Percentiles rank a stretch among this genome's conserved stretches.
Evolutionary conservation across 179 eudicot genomes (phyloP).

Genomic region (Silene noctiflora): DNA sequence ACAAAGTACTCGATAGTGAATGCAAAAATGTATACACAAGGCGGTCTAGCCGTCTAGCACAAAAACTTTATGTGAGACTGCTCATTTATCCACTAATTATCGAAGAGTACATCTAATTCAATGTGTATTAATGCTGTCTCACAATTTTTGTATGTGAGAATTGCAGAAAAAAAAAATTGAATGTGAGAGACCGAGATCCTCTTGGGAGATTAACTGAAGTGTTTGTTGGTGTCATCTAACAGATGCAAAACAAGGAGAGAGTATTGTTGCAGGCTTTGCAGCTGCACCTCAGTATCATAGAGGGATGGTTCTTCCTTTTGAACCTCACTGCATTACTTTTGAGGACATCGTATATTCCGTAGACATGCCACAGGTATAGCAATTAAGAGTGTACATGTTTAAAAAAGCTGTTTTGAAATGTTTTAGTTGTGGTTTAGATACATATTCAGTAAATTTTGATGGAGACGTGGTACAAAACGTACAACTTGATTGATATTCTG

Average conservation of each 20-base stretch:
- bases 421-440: neutral
- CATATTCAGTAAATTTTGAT: too few relatives aligned
- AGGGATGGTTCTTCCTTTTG: slow-evolving; percentile 30
- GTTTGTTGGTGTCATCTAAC: slow-evolving; percentile 1
- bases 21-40: neutral
- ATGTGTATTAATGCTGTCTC: too few relatives aligned
- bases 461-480: neutral
- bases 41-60: too few relatives aligned
- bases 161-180: too few relatives aligned
- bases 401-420: neutral
- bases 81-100: too few relatives aligned
- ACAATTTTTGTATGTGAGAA: too few relatives aligned
- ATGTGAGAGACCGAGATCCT: too few relatives aligned
- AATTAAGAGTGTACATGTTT: neutral
- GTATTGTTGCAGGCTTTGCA: neutral
- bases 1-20: neutral
- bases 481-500: neutral
- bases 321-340: slow-evolving; percentile 36
- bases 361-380: slow-evolving; percentile 41
- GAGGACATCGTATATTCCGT: slow-evolving; percentile 36
- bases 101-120: too few relatives aligned
- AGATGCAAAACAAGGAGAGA: slow-evolving; percentile 13
- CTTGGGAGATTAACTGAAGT: too few relatives aligned
- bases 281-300: slow-evolving; percentile 5
- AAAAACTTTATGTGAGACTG: too few relatives aligned